Percentiles rank a stretch among this genome's conserved stretches.
These are phyloP conservation scores for Polychaeton citri DNA, from an alignment of 2,329 filamentous ascomycete genomes.

Conservation along the genomic window DNA sequence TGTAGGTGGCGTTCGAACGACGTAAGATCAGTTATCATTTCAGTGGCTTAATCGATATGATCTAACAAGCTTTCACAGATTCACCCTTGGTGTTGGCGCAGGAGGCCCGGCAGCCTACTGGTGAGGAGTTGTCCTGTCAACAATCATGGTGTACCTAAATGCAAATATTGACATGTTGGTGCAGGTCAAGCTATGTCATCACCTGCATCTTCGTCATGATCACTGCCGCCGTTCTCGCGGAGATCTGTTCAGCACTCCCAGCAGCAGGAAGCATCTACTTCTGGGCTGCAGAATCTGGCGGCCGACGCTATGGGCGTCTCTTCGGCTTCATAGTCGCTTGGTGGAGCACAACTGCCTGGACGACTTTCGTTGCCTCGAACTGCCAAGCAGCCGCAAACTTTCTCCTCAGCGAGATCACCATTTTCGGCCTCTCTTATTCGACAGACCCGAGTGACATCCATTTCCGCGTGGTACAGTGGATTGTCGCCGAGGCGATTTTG, in stretches of 20 bases:
- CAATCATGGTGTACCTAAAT: not conserved
- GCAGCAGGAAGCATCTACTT: constrained; percentile 48
- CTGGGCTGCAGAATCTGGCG: constrained; percentile 48
- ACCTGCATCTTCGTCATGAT: constrained; percentile 49
- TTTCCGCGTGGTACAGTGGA: constrained; percentile 49
- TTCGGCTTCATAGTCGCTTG: constrained; percentile 50
- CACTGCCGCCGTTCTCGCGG: constrained; percentile 46
- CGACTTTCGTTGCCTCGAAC: constrained; percentile 29
- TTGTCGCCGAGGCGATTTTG: constrained; percentile 33
- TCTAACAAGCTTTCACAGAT: constrained; percentile 21
- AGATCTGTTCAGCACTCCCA: constrained; percentile 47
- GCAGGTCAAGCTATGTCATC: constrained; percentile 46
- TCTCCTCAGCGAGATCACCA: constrained; percentile 37
- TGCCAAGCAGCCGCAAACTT: constrained; percentile 26
- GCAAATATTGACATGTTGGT: too few species aligned
- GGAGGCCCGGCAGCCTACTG: constrained; percentile 49
- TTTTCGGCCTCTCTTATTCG: constrained; percentile 43
- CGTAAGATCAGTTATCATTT: too few species aligned
- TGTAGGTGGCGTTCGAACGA: constrained; percentile 45
- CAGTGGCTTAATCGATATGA: too few species aligned
- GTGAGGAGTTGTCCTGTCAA: constrained; percentile 18
- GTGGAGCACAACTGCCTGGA: constrained; percentile 52
- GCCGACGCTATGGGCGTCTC: constrained; percentile 40
- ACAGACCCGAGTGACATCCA: constrained; percentile 40
- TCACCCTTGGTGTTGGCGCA: constrained; percentile 48